Percentiles rank a stretch among this genome's conserved stretches.
Conservation (phyloP, 495 filamentous ascomycete species). For the Hyaloscypha hepaticicola region DNA sequence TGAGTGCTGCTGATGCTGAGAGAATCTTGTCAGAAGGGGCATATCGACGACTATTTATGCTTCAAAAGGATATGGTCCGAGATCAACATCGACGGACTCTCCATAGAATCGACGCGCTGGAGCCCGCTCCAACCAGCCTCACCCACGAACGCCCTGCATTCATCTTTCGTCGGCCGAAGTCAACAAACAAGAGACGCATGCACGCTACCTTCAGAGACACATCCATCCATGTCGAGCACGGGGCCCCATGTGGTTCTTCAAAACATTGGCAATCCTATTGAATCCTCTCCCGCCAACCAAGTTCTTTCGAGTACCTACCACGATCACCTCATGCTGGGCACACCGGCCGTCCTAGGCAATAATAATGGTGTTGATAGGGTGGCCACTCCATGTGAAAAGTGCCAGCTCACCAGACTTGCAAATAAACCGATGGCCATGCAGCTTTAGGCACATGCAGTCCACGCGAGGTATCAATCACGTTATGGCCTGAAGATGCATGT, state of each 20-base stretch:
- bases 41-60: slow-evolving; percentile 27
- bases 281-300: not conserved
- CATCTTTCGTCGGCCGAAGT: slow-evolving; percentile 6
- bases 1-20: slow-evolving; percentile 28
- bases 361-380: slow-evolving; percentile 17
- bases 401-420: slow-evolving; percentile 22
- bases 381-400: slow-evolving; percentile 4
- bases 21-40: slow-evolving; percentile 4
- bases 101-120: not conserved
- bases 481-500: slow-evolving; percentile 25
- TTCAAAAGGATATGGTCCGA: not conserved
- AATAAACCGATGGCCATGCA: slow-evolving; percentile 21
- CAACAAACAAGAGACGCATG: slow-evolving; percentile 26
- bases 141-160: not conserved
- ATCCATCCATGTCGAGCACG: not conserved
- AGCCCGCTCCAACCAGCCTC: slow-evolving; percentile 3
- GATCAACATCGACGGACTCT: slow-evolving; percentile 2
- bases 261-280: slow-evolving; percentile 11
- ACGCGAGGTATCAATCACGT: slow-evolving; percentile 25
- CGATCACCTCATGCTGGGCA: slow-evolving; percentile 9
- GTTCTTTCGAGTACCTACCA: slow-evolving; percentile 6
- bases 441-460: slow-evolving; percentile 17
- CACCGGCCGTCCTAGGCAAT: slow-evolving; percentile 3
- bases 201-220: slow-evolving; percentile 15
- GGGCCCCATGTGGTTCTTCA: not conserved